phyloP scores from a whole-genome alignment of 2,329 filamentous ascomycete genomes.

The Aspergillus novofumigatus region DNA sequence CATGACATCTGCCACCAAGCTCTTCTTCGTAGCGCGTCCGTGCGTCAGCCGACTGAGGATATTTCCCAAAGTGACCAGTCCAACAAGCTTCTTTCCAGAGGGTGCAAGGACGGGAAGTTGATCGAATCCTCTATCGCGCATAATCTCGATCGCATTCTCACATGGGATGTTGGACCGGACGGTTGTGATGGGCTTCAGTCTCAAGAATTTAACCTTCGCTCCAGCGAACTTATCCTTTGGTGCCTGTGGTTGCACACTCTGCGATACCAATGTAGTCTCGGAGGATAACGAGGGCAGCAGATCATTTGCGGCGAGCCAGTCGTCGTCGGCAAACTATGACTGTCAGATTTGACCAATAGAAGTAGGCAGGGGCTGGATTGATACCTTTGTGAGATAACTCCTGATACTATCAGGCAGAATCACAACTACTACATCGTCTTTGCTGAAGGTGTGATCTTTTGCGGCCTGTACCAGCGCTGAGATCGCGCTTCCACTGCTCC shows the following conservation, averaged over 20 bases:
- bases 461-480: slow-evolving; percentile 73
- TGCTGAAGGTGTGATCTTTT: slow-evolving; percentile 70
- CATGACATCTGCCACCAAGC: slow-evolving; percentile 83
- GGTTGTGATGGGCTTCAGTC: slow-evolving; percentile 90
- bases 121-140: slow-evolving; percentile 97
- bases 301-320: slow-evolving; percentile 96
- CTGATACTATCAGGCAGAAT: slow-evolving; percentile 93
- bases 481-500: slow-evolving; percentile 89
- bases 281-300: slow-evolving; percentile 65
- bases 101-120: slow-evolving; percentile 84
- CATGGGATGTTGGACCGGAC: slow-evolving; percentile 68
- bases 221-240: slow-evolving; percentile 66
- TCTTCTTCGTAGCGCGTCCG: slow-evolving; percentile 70
- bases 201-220: slow-evolving; percentile 75
- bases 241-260: slow-evolving; percentile 32
- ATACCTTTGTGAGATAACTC: slow-evolving; percentile 86
- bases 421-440: slow-evolving; percentile 85
- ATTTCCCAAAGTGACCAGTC: slow-evolving; percentile 91
- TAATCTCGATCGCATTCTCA: slow-evolving; percentile 88
- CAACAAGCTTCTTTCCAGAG: slow-evolving; percentile 70
- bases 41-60: slow-evolving; percentile 84
- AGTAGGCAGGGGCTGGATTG: slow-evolving; percentile 1
- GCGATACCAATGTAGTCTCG: slow-evolving; percentile 31
- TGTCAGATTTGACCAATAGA: slow-evolving; percentile 9
- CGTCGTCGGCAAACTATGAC: slow-evolving; percentile 81